Evolutionary conservation across 139 green algal species (phyloP).

Genomic region (Tetradesmus obliquus): DNA sequence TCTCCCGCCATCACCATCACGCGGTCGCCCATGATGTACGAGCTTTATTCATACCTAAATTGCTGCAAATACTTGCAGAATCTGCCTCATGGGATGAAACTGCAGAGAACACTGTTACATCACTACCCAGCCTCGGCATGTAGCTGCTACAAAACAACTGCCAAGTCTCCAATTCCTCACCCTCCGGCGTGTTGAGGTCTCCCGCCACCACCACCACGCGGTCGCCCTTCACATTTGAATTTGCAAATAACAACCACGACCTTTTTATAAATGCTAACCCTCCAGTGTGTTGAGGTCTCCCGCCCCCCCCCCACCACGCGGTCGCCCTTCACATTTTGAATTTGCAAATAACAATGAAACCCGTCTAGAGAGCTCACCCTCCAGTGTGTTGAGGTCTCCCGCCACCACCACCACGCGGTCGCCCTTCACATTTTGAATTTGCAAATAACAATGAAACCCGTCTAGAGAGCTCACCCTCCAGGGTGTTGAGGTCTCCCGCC

Average conservation of each 20-base stretch:
- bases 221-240: conserved; percentile 54
- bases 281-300: conserved; percentile 90
- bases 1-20: conserved; percentile 87
- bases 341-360: no score
- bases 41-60: neutral
- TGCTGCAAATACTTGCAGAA: no score
- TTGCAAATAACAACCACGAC: no score
- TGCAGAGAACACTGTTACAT: no score
- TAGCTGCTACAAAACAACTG: no score
- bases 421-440: conserved; percentile 36
- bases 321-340: conserved; percentile 54
- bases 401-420: conserved; percentile 74
- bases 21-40: conserved; percentile 51
- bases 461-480: conserved; percentile 73
- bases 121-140: no score
- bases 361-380: conserved; percentile 61
- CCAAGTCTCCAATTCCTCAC: conserved; percentile 29
- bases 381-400: conserved; percentile 90
- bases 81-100: conserved; percentile 43
- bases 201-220: conserved; percentile 78
- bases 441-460: no score
- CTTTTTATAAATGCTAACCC: conserved; percentile 69
- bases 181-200: conserved; percentile 88
- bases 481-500: conserved; percentile 87
- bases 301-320: conserved; percentile 71